A percentile compares a stretch with the other conserved stretches of the same genome.
phyloP scores from a whole-genome alignment of 352 stramenopile species.

The Globisporangium splendens region DNA sequence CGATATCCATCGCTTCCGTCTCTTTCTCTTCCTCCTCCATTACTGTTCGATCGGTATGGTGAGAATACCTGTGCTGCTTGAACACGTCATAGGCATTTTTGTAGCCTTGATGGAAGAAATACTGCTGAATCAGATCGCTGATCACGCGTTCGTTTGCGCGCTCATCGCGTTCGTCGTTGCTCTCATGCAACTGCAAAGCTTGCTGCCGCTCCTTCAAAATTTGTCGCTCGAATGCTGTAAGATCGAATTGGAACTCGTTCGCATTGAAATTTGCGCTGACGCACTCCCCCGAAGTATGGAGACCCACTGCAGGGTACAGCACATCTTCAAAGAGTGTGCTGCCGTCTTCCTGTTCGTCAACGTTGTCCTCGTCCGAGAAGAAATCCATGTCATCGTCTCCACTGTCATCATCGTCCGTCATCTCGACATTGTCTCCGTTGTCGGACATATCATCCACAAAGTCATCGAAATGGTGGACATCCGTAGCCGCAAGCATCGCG shows the following conservation, averaged over 20 bases:
- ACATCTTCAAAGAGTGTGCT: conserved; percentile 4
- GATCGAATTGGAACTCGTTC: conserved; percentile 39
- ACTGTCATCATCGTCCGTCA: neutral
- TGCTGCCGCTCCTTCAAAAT: conserved; percentile 45
- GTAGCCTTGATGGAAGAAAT: conserved; percentile 42
- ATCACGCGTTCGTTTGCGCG: conserved; percentile 26
- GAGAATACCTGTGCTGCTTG: conserved; percentile 6
- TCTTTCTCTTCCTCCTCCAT: too few species aligned
- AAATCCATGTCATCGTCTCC: neutral
- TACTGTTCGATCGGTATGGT: neutral
- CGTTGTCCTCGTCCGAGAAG: conserved; percentile 8
- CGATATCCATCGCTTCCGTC: neutral
- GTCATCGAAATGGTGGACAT: conserved; percentile 48
- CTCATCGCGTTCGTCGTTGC: conserved; percentile 21
- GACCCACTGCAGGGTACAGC: conserved; percentile 41
- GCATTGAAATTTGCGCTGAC: conserved; percentile 24
- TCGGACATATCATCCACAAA: conserved; percentile 18
- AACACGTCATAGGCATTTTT: conserved; percentile 28
- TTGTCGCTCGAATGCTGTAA: conserved; percentile 39
- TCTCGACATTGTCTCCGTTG: neutral
- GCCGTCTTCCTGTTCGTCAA: neutral
- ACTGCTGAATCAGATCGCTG: conserved; percentile 33
- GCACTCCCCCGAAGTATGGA: conserved; percentile 44
- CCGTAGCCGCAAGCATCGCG: conserved; percentile 37
- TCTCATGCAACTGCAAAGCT: conserved; percentile 19